Evolutionary conservation across 108 stramenopile genomes (phyloP).

Genomic region (Chaetoceros tenuissimus): DNA sequence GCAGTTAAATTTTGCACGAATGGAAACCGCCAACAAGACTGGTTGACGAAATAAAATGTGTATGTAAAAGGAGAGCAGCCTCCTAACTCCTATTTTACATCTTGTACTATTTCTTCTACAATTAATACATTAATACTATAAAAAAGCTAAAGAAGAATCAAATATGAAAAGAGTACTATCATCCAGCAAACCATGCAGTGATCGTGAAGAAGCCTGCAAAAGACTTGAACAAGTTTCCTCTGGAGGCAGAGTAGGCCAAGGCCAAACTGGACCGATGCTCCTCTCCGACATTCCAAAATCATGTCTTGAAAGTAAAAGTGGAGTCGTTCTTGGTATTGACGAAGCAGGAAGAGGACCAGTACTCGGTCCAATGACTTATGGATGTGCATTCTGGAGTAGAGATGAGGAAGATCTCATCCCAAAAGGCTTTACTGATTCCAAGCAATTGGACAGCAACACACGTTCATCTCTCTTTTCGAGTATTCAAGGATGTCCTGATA

Average conservation of each 20-base stretch:
- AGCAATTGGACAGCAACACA: slow-evolving; percentile 58
- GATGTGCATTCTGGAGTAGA: slow-evolving; percentile 64
- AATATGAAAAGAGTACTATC: too few species aligned
- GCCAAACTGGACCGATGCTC: slow-evolving; percentile 51
- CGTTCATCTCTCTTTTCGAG: slow-evolving; percentile 47
- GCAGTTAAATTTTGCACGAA: too few species aligned
- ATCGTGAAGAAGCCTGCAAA: not conserved
- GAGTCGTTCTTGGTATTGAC: slow-evolving; percentile 52
- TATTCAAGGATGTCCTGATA: slow-evolving; percentile 26
- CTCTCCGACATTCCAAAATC: slow-evolving; percentile 51
- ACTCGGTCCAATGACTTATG: slow-evolving; percentile 88
- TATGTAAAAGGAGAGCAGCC: too few species aligned
- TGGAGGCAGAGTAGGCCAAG: slow-evolving; percentile 9
- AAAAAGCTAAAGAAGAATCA: too few species aligned
- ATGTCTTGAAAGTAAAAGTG: slow-evolving; percentile 6
- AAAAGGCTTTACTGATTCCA: slow-evolving; percentile 75
- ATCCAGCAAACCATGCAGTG: not conserved
- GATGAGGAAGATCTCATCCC: slow-evolving; percentile 38
- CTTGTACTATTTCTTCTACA: too few species aligned
- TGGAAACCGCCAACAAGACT: too few species aligned
- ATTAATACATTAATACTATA: too few species aligned
- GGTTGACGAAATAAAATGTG: too few species aligned
- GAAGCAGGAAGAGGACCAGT: slow-evolving; percentile 81
- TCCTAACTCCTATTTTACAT: too few species aligned
- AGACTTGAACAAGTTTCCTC: not conserved